Percentiles rank a stretch among this genome's conserved stretches.
phyloP scores from a whole-genome alignment of 768 basidiomycete species.

The Tulasnella sp. region DNA sequence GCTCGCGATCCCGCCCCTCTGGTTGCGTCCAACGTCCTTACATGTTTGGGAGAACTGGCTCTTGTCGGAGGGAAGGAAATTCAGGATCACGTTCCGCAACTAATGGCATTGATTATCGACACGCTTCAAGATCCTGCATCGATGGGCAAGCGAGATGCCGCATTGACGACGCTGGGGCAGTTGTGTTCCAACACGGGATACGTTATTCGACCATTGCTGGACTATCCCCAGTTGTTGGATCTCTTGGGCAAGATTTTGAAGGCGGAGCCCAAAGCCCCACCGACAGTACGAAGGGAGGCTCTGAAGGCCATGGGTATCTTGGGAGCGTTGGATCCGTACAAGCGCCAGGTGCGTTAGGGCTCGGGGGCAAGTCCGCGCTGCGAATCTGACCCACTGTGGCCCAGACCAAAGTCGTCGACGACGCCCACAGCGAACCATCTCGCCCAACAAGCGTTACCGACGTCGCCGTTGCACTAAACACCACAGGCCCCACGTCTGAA shows the following conservation, averaged over 20 bases:
- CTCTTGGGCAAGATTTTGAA: slow-evolving; percentile 82
- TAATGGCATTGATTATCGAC: slow-evolving; percentile 88
- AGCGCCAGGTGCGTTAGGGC: slow-evolving; percentile 92
- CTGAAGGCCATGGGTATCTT: slow-evolving; percentile 95
- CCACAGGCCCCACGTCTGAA: slow-evolving; percentile 65
- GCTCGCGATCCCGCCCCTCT: slow-evolving; percentile 82
- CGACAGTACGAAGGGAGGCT: slow-evolving; percentile 74
- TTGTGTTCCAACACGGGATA: slow-evolving; percentile 95
- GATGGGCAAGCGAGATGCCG: slow-evolving; percentile 83
- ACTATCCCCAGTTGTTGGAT: slow-evolving; percentile 88
- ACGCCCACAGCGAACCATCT: slow-evolving; percentile 65
- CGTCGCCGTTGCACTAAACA: slow-evolving; percentile 47
- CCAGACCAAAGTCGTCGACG: slow-evolving; percentile 53
- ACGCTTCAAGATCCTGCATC: slow-evolving; percentile 88
- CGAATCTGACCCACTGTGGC: slow-evolving; percentile 36
- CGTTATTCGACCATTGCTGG: slow-evolving; percentile 86
- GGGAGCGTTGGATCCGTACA: slow-evolving; percentile 94
- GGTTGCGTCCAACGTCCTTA: slow-evolving; percentile 89
- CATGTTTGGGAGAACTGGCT: slow-evolving; percentile 92
- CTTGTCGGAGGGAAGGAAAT: slow-evolving; percentile 94
- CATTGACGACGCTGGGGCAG: slow-evolving; percentile 91
- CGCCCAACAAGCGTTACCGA: slow-evolving; percentile 47
- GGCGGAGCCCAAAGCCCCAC: slow-evolving; percentile 63
- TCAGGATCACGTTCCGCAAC: slow-evolving; percentile 74
- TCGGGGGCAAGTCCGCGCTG: too few species aligned